A percentile compares a stretch with the other conserved stretches of the same genome.
Conservation (phyloP, 1,284 basidiomycete genomes). For the Ganoderma leucocontextum region DNA sequence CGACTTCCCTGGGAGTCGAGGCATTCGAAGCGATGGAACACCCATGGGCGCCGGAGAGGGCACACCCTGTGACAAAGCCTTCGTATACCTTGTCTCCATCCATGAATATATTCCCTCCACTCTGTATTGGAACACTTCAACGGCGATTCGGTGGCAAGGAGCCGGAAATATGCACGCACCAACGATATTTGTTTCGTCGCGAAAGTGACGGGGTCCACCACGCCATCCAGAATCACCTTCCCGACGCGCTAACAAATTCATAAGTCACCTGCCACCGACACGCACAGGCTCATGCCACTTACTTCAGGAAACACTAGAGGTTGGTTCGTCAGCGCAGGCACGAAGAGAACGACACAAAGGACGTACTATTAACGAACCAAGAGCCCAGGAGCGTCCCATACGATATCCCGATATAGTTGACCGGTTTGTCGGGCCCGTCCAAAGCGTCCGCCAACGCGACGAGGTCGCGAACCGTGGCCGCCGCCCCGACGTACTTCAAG, state of each 20-base stretch:
- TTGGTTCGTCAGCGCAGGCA: not conserved
- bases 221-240: conserved; percentile 26
- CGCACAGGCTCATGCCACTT: too few relatives aligned
- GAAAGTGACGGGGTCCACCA: conserved; percentile 17
- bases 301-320: conserved; percentile 29
- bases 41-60: conserved; percentile 24
- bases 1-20: conserved; percentile 13
- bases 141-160: too few relatives aligned
- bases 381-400: conserved; percentile 29
- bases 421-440: conserved; percentile 21
- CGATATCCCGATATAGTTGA: conserved; percentile 29
- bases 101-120: not conserved
- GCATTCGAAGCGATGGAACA: conserved; percentile 20
- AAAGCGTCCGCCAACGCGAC: conserved; percentile 31
- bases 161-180: conserved; percentile 6
- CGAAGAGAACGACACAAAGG: not conserved
- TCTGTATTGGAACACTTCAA: not conserved
- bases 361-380: conserved; percentile 33
- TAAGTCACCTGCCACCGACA: not conserved
- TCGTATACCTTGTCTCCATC: conserved; percentile 19
- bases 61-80: conserved; percentile 28
- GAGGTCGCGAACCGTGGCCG: conserved; percentile 32
- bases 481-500: conserved; percentile 30
- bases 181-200: conserved; percentile 13
- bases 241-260: conserved; percentile 25